Evolutionary conservation across 345 rosid genomes (phyloP), one percentile per base, ranked within the genome.

Genomic region (Firmiana major): DNA sequence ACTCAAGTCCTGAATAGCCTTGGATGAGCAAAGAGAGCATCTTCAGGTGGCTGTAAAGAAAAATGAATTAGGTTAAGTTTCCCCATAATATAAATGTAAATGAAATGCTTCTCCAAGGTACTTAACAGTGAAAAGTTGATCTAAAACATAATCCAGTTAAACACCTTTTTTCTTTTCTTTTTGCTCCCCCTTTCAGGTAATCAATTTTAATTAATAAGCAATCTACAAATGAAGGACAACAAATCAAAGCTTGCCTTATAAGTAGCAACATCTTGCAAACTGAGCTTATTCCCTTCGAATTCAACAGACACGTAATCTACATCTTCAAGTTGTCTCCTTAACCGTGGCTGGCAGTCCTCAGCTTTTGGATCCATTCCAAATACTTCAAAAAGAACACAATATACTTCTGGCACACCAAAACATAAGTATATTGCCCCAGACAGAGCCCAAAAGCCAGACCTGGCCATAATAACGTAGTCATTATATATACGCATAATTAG

Each of bases 311-410:
- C 99, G 82, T 88, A 90, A 86, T 96, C 98, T 73, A 93, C 97
- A 77, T 96, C 98, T 85, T 91, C 97, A 34, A 92, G 98, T 81
- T 96, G 99, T 79, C 99, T 91, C 75, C 99, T 90, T 36, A 91
- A 78, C 73, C 87, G 91, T 63, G 99, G 99, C 54, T 93, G 97
- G 84, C 97, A 93, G 5, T 93, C 98, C 45, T 93, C 97, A 7
- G 92, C 92, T 19, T 93, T 98, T 45, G 97, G 98, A 70, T 96
- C 99, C 99, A 96, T 91, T 77, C 94, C 99, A 74, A 96, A 93
- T 16, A 96, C 99, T 84, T 96, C 97, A 71, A 96, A 96, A 66
- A 96, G 97, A 48, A 92, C 88, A 28, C 94, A 93, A 73, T 92
- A 96, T 66, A 96, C 99, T 85, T 96, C 98, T 24, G 98, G 99